Evolutionary conservation across 495 filamentous ascomycete species (phyloP).

Genomic region (Hypoxylon cercidicola): DNA sequence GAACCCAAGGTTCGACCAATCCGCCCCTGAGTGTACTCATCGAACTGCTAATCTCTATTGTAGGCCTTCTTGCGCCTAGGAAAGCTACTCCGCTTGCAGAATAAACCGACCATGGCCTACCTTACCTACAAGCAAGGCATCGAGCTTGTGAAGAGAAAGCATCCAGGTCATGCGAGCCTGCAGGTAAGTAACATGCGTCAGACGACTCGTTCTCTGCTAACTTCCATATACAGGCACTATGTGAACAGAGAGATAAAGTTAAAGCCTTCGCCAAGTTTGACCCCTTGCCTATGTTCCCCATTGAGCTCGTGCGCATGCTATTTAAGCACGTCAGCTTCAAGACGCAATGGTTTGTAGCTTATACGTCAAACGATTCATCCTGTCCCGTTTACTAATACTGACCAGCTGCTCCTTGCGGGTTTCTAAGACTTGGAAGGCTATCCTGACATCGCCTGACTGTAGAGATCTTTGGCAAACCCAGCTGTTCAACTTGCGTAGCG

Average conservation of each 20-base stretch:
- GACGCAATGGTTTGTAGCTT: constrained; percentile 59
- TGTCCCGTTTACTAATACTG: constrained; percentile 1
- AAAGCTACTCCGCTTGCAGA: constrained; percentile 30
- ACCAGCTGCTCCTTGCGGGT: constrained; percentile 40
- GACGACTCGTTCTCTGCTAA: constrained; percentile 3
- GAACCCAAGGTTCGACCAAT: constrained; percentile 26
- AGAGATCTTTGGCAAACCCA: constrained; percentile 36
- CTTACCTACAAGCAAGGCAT: constrained; percentile 41
- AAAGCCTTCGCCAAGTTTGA: constrained; percentile 44
- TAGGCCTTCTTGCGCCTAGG: constrained; percentile 34
- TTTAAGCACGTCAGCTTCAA: constrained; percentile 59
- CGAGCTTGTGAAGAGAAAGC: constrained; percentile 37
- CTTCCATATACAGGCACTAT: constrained; percentile 14
- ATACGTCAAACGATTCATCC: neutral
- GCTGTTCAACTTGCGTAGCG: constrained; percentile 7
- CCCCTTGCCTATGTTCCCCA: constrained; percentile 59
- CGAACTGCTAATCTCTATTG: constrained; percentile 8
- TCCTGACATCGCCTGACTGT: constrained; percentile 20
- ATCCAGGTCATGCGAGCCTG: constrained; percentile 30
- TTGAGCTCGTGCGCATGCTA: constrained; percentile 60
- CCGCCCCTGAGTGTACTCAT: neutral
- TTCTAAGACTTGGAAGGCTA: constrained; percentile 35
- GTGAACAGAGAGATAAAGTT: constrained; percentile 31
- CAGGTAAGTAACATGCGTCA: constrained; percentile 20
- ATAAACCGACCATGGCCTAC: constrained; percentile 23